Evolutionary conservation across 192 early-diverging fungal species (phyloP).

Genomic region (Backusella tuberculispora): DNA sequence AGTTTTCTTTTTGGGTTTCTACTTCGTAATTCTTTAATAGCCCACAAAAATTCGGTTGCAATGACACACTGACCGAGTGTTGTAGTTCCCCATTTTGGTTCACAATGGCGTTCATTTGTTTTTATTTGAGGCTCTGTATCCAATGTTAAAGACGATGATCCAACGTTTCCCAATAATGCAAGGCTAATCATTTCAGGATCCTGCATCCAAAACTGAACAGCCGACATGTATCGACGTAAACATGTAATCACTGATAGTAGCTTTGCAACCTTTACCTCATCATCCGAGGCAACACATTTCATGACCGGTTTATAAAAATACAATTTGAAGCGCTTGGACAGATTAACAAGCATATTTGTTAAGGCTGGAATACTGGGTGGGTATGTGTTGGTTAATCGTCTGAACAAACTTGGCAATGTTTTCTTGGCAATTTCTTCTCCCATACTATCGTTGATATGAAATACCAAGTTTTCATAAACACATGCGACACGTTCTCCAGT

Average conservation of each 20-base stretch:
- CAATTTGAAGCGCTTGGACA: conserved; percentile 40
- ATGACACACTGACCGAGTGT: conserved; percentile 59
- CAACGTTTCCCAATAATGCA: conserved; percentile 55
- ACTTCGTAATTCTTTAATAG: conserved; percentile 41
- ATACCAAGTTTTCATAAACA: conserved; percentile 29
- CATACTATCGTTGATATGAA: conserved; percentile 36
- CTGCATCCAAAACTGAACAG: conserved; percentile 59
- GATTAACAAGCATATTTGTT: conserved; percentile 41
- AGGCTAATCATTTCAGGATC: conserved; percentile 59
- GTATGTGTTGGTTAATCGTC: conserved; percentile 44
- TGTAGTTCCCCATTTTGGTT: conserved; percentile 48
- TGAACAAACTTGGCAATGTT: conserved; percentile 51
- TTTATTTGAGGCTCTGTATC: background rate
- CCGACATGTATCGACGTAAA: conserved; percentile 48
- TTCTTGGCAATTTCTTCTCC: conserved; percentile 44
- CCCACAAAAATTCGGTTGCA: conserved; percentile 55
- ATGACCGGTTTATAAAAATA: conserved; percentile 59
- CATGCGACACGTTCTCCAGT: conserved; percentile 21
- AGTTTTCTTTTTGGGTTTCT: conserved; percentile 37
- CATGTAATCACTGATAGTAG: conserved; percentile 49
- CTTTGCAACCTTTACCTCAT: conserved; percentile 45
- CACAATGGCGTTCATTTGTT: background rate
- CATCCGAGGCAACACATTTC: conserved; percentile 57
- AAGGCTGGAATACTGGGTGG: conserved; percentile 47
- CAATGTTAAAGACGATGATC: conserved; percentile 15